These are phyloP conservation scores for Salvia hispanica DNA, from an alignment of 257 asterid species.

Conservation along the genomic window DNA sequence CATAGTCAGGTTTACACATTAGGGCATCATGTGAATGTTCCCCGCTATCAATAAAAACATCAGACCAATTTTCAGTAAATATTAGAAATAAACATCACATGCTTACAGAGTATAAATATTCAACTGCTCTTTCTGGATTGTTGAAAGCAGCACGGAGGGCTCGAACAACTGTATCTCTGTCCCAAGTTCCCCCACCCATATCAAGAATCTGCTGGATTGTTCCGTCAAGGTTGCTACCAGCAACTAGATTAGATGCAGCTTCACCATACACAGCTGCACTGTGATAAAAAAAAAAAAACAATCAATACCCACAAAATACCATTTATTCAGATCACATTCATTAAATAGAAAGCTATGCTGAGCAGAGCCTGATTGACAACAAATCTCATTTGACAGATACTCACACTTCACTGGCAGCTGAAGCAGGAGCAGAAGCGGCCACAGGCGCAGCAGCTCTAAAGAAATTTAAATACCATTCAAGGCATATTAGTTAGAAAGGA, in stretches of 20 bases:
- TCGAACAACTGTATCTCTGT: constrained; percentile 77
- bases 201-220: constrained; percentile 78
- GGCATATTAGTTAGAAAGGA: background rate
- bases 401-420: constrained; percentile 44
- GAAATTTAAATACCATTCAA: constrained; percentile 17
- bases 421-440: constrained; percentile 37
- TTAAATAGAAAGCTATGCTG: background rate
- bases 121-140: constrained; percentile 92
- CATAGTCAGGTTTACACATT: background rate
- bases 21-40: constrained; percentile 4
- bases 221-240: constrained; percentile 74
- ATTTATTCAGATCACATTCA: background rate
- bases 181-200: constrained; percentile 95
- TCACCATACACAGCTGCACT: constrained; percentile 68
- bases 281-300: constrained; percentile 26
- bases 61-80: background rate
- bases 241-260: constrained; percentile 71
- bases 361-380: background rate
- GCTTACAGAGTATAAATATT: constrained; percentile 80
- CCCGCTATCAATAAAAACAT: background rate
- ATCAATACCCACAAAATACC: background rate
- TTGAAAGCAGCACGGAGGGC: constrained; percentile 89
- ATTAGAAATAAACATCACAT: background rate
- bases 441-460: constrained; percentile 44
- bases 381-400: constrained; percentile 25